Evolutionary conservation across 2,329 filamentous ascomycete genomes (phyloP).

Genomic region (Samsoniella hepiali): DNA sequence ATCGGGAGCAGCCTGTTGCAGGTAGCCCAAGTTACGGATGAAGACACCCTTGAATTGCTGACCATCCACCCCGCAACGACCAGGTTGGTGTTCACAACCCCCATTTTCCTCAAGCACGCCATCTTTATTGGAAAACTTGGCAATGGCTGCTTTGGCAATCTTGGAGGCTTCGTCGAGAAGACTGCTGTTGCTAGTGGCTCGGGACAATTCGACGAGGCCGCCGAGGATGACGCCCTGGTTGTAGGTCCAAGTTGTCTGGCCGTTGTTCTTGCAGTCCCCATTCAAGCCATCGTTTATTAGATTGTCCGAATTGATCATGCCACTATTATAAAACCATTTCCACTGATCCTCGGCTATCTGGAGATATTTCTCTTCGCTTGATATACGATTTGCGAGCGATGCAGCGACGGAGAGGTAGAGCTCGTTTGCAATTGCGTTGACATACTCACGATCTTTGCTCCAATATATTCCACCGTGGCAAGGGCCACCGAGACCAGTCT

Average conservation of each 20-base stretch:
- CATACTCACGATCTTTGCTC: constrained; percentile 49
- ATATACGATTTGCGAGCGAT: constrained; percentile 49
- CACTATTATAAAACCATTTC: constrained; percentile 50
- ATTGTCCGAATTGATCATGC: constrained; percentile 49
- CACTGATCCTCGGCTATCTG: constrained; percentile 49
- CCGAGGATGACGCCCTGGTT: constrained; percentile 59
- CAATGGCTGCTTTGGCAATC: constrained; percentile 54
- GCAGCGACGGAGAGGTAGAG: constrained; percentile 53
- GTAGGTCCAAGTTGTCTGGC: constrained; percentile 50
- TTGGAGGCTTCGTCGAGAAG: constrained; percentile 42
- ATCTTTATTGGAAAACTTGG: constrained; percentile 39
- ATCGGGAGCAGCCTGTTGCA: constrained; percentile 51
- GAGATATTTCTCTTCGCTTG: constrained; percentile 38
- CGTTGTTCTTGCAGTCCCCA: constrained; percentile 49
- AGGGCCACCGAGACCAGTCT: constrained; percentile 42
- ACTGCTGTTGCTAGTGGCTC: constrained; percentile 39
- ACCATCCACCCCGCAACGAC: constrained; percentile 45
- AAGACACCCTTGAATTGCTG: constrained; percentile 73
- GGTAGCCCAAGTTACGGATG: constrained; percentile 57
- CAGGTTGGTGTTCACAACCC: constrained; percentile 32
- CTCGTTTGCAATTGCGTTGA: constrained; percentile 58
- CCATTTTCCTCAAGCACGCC: constrained; percentile 44
- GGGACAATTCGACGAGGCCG: constrained; percentile 50
- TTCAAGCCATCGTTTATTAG: constrained; percentile 55
- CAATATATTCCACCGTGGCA: constrained; percentile 57